These are phyloP conservation scores for Phyllosticta paracitricarpa DNA, from an alignment of 2,329 filamentous ascomycete genomes.

Conservation along the genomic window DNA sequence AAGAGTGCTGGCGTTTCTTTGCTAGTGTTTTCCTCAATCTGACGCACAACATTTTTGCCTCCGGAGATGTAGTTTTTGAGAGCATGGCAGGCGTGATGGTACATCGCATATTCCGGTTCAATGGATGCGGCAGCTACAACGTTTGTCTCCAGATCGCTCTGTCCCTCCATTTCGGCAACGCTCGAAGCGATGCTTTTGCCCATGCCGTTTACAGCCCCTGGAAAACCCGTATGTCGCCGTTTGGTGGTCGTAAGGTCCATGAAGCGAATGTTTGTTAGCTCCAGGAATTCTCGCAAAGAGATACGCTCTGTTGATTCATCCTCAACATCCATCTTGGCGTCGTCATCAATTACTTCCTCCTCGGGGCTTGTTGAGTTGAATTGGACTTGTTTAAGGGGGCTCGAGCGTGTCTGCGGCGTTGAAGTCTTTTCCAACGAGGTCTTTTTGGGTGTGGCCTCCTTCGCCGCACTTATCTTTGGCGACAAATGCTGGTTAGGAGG, in stretches of 20 bases:
- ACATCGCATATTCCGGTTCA: constrained; percentile 85
- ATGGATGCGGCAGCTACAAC: constrained; percentile 86
- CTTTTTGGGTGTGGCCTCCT: constrained; percentile 28
- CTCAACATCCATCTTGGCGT: constrained; percentile 36
- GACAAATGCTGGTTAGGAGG: neutral
- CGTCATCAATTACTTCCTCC: constrained; percentile 32
- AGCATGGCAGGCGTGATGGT: constrained; percentile 90
- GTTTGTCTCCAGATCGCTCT: constrained; percentile 60
- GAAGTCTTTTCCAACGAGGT: constrained; percentile 31
- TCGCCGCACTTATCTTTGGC: constrained; percentile 10
- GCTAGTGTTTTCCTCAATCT: constrained; percentile 81
- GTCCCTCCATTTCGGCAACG: constrained; percentile 27
- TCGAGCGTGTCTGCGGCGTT: constrained; percentile 2
- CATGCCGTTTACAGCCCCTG: constrained; percentile 34
- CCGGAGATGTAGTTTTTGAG: constrained; percentile 95
- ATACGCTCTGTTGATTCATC: constrained; percentile 46
- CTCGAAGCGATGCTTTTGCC: neutral
- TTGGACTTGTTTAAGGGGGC: constrained; percentile 20
- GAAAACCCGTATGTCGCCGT: constrained; percentile 63
- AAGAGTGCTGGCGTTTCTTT: constrained; percentile 88
- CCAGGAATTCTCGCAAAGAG: constrained; percentile 82
- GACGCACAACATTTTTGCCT: constrained; percentile 77
- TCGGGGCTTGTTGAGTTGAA: constrained; percentile 18
- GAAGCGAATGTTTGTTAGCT: constrained; percentile 93
- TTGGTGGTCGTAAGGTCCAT: constrained; percentile 91